phyloP scores from a whole-genome alignment of 2,329 filamentous ascomycete species.

The Xylaria sp. region DNA sequence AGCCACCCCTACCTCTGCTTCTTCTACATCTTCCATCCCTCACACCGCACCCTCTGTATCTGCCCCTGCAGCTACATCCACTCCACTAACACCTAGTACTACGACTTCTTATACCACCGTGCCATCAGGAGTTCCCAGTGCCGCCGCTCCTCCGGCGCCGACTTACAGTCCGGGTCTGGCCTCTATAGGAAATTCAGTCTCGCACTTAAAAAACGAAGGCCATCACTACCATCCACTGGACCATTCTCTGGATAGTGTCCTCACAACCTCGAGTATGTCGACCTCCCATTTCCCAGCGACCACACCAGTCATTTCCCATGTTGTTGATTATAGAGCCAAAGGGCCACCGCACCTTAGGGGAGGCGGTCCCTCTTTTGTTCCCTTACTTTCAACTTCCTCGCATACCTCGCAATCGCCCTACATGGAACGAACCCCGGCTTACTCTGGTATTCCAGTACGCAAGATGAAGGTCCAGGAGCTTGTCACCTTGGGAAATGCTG shows the following conservation, averaged over 20 bases:
- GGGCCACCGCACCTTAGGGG: slow-evolving; percentile 62
- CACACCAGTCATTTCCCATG: slow-evolving; percentile 44
- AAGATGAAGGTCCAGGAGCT: slow-evolving; percentile 80
- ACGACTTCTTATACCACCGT: slow-evolving; percentile 45
- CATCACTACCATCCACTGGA: slow-evolving; percentile 74
- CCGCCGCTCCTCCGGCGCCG: slow-evolving; percentile 43
- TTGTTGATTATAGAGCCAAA: slow-evolving; percentile 48
- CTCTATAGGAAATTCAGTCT: slow-evolving; percentile 49
- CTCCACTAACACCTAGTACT: slow-evolving; percentile 40
- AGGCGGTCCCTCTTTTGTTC: slow-evolving; percentile 58
- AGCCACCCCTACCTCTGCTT: slow-evolving; percentile 46
- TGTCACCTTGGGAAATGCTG: slow-evolving; percentile 69
- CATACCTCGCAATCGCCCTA: slow-evolving; percentile 44
- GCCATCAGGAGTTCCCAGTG: slow-evolving; percentile 46
- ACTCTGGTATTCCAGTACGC: slow-evolving; percentile 63
- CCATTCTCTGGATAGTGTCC: slow-evolving; percentile 67
- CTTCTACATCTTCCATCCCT: slow-evolving; percentile 46
- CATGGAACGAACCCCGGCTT: slow-evolving; percentile 54
- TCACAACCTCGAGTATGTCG: slow-evolving; percentile 52
- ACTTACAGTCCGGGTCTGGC: slow-evolving; percentile 49
- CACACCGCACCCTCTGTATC: slow-evolving; percentile 44
- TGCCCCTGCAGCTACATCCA: slow-evolving; percentile 32
- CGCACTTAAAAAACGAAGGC: slow-evolving; percentile 53
- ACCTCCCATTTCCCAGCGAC: slow-evolving; percentile 48
- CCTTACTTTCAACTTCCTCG: slow-evolving; percentile 48